A percentile compares a stretch with the other conserved stretches of the same genome.
Evolutionary conservation across 2,329 filamentous ascomycete genomes (phyloP).

Genomic region (Colletotrichum lini): DNA sequence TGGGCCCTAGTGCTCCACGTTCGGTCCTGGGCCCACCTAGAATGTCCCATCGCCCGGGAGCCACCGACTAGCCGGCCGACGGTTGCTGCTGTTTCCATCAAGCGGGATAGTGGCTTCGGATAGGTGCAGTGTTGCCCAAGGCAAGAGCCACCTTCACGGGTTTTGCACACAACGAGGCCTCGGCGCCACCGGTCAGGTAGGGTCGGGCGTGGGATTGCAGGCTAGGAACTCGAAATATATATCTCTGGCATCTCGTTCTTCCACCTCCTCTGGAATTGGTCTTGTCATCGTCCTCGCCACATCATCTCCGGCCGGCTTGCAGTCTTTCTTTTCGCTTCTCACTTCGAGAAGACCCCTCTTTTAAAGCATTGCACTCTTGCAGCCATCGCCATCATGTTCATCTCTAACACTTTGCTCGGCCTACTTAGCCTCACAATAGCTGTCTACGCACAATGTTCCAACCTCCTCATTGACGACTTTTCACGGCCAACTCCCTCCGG

Average conservation of each 20-base stretch:
- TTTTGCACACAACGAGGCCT: not conserved
- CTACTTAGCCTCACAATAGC: slow-evolving; percentile 35
- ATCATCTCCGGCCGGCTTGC: not conserved
- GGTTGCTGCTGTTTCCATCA: not conserved
- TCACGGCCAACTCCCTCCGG: slow-evolving; percentile 49
- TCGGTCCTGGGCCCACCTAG: not conserved
- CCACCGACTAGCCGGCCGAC: not conserved
- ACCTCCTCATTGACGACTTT: slow-evolving; percentile 53
- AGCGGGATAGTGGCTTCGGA: not conserved
- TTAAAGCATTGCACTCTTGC: not conserved
- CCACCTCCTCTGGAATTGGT: not conserved
- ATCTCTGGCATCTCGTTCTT: not conserved
- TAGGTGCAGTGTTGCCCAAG: not conserved
- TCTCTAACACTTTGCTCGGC: not conserved
- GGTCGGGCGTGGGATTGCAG: not conserved
- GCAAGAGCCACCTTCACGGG: not conserved
- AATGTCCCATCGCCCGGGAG: slow-evolving; percentile 5
- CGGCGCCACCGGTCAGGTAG: not conserved
- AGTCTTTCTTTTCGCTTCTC: slow-evolving; percentile 17
- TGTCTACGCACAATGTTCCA: slow-evolving; percentile 47
- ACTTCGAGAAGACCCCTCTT: slow-evolving; percentile 10
- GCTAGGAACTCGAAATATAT: not conserved
- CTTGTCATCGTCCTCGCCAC: no score
- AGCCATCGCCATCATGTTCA: slow-evolving; percentile 18
- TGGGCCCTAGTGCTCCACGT: not conserved